phyloP scores from a whole-genome alignment of 495 filamentous ascomycete species.

The Neurospora tetrasperma region DNA sequence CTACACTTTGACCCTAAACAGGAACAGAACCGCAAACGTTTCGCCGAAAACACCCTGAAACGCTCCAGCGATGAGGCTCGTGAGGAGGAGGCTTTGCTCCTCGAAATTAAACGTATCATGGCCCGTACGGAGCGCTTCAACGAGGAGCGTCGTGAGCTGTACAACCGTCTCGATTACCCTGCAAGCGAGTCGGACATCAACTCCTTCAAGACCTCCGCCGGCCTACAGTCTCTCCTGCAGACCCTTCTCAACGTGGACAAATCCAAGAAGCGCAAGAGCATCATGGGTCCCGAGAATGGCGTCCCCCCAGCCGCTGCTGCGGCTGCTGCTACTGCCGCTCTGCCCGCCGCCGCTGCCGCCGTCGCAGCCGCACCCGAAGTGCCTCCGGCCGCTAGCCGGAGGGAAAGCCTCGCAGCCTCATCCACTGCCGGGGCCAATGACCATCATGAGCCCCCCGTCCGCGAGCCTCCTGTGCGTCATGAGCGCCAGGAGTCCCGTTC shows the following conservation, averaged over 20 bases:
- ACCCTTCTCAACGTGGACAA: constrained; percentile 72
- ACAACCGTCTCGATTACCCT: constrained; percentile 72
- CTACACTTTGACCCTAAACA: constrained; percentile 69
- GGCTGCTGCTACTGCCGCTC: constrained; percentile 1
- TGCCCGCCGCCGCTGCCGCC: constrained; percentile 22
- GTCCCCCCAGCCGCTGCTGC: constrained; percentile 24
- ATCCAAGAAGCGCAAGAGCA: constrained; percentile 62
- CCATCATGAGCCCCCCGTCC: constrained; percentile 2
- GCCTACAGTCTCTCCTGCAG: constrained; percentile 67
- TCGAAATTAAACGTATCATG: constrained; percentile 84
- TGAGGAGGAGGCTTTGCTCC: constrained; percentile 80
- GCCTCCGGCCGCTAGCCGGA: constrained; percentile 24
- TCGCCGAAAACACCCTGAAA: constrained; percentile 66
- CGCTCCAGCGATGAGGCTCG: constrained; percentile 78
- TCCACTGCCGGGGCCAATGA: background rate
- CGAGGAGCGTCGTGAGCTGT: constrained; percentile 83
- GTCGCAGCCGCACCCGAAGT: constrained; percentile 25
- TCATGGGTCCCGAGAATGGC: constrained; percentile 46
- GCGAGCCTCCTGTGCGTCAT: background rate
- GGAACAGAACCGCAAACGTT: constrained; percentile 70
- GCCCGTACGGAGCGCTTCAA: constrained; percentile 70
- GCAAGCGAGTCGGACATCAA: constrained; percentile 55
- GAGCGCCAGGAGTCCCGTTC: background rate
- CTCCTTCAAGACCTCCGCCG: constrained; percentile 69
- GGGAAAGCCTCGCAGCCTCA: constrained; percentile 42